Base-by-base conservation (phyloP, 1,284 basidiomycete genomes). In the Sporisorium reilianum region DNA sequence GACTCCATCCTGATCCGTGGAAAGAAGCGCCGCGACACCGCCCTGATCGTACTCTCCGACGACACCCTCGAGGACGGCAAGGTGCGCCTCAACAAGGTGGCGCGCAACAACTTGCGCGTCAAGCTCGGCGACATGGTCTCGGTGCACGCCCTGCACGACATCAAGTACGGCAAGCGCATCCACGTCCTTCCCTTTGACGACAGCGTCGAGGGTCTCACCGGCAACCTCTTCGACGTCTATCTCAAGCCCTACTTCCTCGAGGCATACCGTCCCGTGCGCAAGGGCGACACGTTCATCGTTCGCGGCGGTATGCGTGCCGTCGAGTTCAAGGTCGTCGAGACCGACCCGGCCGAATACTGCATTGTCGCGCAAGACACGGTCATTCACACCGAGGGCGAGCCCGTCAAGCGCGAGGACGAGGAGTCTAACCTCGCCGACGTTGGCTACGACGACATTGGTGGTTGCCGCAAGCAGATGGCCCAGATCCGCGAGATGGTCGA, bases 241-340 rank as follows among this genome's bases (percentile, higher is more conserved):
- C 90, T 99, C 76, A 97, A 89, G 88, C 97, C 96, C 0, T 99
- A 99, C 87, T 99, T 99, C 91, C 90, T 99, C n/a, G 97, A 99
- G 87, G 94, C 94, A 9, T 97, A 97, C 87, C 91, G 94, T 40
- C 94, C 95, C 26, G 91, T 97, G 49, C 91, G 93, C 82, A 95
- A 94, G 88, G 95, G 96, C 57, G 97, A 99, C 85, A 97, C 96
- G 12, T 99, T 99, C 91, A 92, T 97, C 61, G 95, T 98, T 70
- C 93, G 96, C 76, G 97, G 96, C 80, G 96, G 83, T 34, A 84
- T 84, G 83, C 77, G 83, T 34, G 82, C 82, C 5, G 97, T 99
- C 46, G 97, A 99, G 87, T 99, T 99, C 89, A 99, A 99, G 87
- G 94, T 97, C 63, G 91, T 96, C 78, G 94, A 96, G 86, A 85